phyloP scores from a whole-genome alignment of 257 asterid genomes.

The Gentiana dahurica region DNA sequence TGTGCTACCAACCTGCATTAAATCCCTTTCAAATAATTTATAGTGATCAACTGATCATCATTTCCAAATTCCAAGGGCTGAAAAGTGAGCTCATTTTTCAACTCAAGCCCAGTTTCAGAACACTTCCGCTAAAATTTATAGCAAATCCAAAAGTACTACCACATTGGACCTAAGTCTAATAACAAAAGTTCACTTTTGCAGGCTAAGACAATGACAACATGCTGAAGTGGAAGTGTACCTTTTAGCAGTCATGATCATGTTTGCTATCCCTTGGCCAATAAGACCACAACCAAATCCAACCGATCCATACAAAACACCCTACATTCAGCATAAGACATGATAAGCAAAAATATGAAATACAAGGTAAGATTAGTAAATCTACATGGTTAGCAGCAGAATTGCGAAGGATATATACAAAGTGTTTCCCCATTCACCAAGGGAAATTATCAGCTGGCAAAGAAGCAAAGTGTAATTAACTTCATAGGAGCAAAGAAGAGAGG shows the following conservation, averaged over 20 bases:
- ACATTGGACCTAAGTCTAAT: no score
- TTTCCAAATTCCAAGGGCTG: neutral
- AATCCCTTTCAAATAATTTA: no score
- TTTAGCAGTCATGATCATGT: slow-evolving; percentile 85
- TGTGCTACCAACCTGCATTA: no score
- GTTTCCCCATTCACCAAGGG: neutral
- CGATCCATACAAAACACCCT: slow-evolving; percentile 90
- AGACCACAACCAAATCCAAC: slow-evolving; percentile 93
- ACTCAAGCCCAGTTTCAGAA: no score
- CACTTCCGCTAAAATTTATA: no score
- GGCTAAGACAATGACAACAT: neutral
- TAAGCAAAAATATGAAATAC: slow-evolving; percentile 1
- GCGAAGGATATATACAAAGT: neutral
- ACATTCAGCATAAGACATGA: slow-evolving; percentile 15
- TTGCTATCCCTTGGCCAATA: slow-evolving; percentile 94
- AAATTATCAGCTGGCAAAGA: neutral
- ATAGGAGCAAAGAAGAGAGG: neutral
- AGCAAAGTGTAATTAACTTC: neutral
- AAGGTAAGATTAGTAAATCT: slow-evolving; percentile 2
- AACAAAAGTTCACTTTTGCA: no score
- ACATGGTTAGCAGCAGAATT: neutral
- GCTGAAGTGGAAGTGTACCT: slow-evolving; percentile 26
- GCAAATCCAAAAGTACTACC: no score
- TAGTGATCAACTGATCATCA: neutral
- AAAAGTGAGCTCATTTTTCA: neutral